phyloP scores from a whole-genome alignment of 2,329 filamentous ascomycete species.

The Aureobasidium lini region DNA sequence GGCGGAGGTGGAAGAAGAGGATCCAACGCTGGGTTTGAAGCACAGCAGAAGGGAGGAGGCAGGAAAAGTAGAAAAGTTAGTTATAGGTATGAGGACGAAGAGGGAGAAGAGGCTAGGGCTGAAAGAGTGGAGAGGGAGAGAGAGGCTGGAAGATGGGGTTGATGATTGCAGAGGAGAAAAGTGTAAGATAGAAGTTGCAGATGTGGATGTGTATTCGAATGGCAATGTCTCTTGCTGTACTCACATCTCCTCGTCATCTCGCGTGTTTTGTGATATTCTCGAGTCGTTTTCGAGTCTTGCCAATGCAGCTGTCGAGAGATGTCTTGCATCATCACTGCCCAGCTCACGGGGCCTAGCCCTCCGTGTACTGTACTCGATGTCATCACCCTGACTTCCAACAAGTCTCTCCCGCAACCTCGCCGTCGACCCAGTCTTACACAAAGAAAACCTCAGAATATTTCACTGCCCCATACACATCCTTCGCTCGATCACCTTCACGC shows the following conservation, averaged over 20 bases:
- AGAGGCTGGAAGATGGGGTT: conserved; percentile 38
- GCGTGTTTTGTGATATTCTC: background rate
- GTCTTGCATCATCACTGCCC: no score
- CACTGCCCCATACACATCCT: no score
- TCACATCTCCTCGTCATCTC: no score
- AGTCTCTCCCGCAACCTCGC: no score
- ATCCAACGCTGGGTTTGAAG: conserved; percentile 21
- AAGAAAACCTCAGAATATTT: no score
- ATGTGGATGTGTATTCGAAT: background rate
- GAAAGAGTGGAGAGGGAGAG: conserved; percentile 45
- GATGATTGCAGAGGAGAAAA: background rate
- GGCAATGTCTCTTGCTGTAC: no score
- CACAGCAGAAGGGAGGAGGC: conserved; percentile 39
- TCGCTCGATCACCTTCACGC: no score
- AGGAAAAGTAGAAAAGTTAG: conserved; percentile 33
- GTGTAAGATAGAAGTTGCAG: background rate
- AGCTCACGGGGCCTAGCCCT: no score
- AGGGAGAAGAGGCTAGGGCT: conserved; percentile 25
- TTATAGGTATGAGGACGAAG: conserved; percentile 39
- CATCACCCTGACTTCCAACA: no score
- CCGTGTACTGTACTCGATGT: no score
- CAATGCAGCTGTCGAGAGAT: no score
- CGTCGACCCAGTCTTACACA: no score
- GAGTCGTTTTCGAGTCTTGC: background rate
- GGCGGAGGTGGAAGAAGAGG: conserved; percentile 7